Evolutionary conservation across 2,329 filamentous ascomycete genomes (phyloP), one percentile per base, ranked within the genome.

Genomic region (Capronia epimyces): DNA sequence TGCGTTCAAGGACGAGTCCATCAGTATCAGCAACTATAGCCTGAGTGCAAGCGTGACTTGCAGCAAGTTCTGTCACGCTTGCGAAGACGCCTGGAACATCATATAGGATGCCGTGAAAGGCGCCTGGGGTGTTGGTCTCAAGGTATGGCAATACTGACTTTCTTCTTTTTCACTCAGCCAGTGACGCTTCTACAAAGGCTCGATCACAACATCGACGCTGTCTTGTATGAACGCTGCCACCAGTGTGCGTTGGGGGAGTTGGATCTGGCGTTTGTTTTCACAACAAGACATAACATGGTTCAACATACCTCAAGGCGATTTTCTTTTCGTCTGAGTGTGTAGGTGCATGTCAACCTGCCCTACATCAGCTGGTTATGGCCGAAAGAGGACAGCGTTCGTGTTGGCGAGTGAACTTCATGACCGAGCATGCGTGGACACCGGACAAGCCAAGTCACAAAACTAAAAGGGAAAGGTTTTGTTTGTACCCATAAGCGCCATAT

Each of bases 1-100:
- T 67, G 80, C 81, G 34, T 89, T 87, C 71, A 94, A 97, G 64
- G 91, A 97, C 66, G 93, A 98, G 73, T 88, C 94, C 65, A 97
- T 98, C 66, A 89, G 87, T 63, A 97, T 98, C 74, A 97, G 91
- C 78, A 95, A 96, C 71, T 98, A 87, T 78, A 95, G 90, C 66
- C 78, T 98, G 57, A 95, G 89, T 65, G 93, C 93, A 55, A 97
- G 91, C 75, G 93, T 98, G 56, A 91, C 93, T 37, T 98, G 93
- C 79, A 96, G 91, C 81, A 98, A 97, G 71, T 97, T 98, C 77
- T 97, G 93, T 72, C 93, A 98, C 71, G 93, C 91, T 34, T 91
- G 90, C 37, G 93, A 98, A 72, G 93, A 98, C 69, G 85, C 86
- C 29, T 98, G 93, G 93, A 83, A 88, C 66, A 87, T 98, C 62